Base-by-base conservation (phyloP, 2,329 filamentous ascomycete species). In the Phoma sp. region DNA sequence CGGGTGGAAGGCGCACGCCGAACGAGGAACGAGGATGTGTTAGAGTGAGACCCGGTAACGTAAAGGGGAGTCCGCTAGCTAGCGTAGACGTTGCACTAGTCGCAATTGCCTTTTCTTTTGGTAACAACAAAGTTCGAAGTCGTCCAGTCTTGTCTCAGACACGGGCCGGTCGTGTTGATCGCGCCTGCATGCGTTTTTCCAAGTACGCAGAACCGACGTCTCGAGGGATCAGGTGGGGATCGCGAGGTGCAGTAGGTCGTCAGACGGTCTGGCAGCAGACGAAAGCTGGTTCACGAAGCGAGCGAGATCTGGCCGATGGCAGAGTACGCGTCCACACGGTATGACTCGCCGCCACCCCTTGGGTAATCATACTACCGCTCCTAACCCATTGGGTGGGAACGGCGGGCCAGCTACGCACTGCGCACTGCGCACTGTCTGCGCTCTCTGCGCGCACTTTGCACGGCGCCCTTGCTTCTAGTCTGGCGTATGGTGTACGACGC, bases 291-390 rank as follows among this genome's bases (percentile, higher is more conserved):
- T 51, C 22, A 51, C 19, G 49, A 51, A 60, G 62, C 56, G 58
- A 60, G 62, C 61, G 52, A 44, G 36, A 50, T 51, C 43, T 58
- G 53, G 57, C 59, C 61, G 57, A 62, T 58, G 54, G 33, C 51
- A 53, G 52, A 61, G 61, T 65, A 68, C 65, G 65, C 64, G 64
- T 63, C 62, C 52, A 41, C 44, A 13, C 44, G 49, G 35, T 46
- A 68, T 68, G 68, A 70, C 68, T 70, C 68, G 68, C 57, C 46
- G 60, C 62, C 63, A 65, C 48, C 54, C 54, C 48, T 51, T 51
- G 54, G 47, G 54, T 68, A 67, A 65, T 67, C 55, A 64, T 64
- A 67, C 57, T 65, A 67, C 63, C 60, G 61, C 61, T 50, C 43
- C 46, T 51, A 39, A 52, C 52, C 61, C 43, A 69, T 70, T 72